Evolutionary conservation across 2,329 filamentous ascomycete genomes (phyloP).

Genomic region (Xylariaceae sp.): DNA sequence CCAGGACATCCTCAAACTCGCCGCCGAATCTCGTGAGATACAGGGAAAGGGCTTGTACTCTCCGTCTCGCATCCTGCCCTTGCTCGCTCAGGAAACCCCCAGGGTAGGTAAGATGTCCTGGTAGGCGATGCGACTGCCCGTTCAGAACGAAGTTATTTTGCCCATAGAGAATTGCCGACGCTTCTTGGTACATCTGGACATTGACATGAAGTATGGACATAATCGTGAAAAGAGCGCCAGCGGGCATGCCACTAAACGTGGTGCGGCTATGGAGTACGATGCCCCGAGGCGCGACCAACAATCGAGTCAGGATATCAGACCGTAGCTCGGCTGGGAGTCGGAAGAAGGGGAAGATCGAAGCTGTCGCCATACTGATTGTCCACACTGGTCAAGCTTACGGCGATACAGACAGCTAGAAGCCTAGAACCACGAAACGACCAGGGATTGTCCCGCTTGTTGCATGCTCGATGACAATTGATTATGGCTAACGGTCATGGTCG

Average conservation of each 20-base stretch:
- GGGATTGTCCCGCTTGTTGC: too few species aligned
- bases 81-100: slow-evolving; percentile 28
- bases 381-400: too few species aligned
- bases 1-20: slow-evolving; percentile 26
- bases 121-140: slow-evolving; percentile 25
- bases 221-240: slow-evolving; percentile 8
- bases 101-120: slow-evolving; percentile 22
- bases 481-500: too few species aligned
- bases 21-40: slow-evolving; percentile 27
- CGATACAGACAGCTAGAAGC: too few species aligned
- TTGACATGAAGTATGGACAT: slow-evolving; percentile 27
- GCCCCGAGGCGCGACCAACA: slow-evolving; percentile 22
- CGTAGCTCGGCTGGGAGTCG: slow-evolving; percentile 29
- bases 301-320: slow-evolving; percentile 21
- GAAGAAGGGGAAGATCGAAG: slow-evolving; percentile 25
- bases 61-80: slow-evolving; percentile 24
- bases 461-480: too few species aligned
- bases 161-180: slow-evolving; percentile 28
- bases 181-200: slow-evolving; percentile 30
- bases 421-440: too few species aligned
- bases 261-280: slow-evolving; percentile 23
- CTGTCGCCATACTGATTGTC: slow-evolving; percentile 12
- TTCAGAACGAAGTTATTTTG: slow-evolving; percentile 28
- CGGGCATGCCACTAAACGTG: slow-evolving; percentile 14
- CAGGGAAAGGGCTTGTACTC: slow-evolving; percentile 24